Percentiles rank a stretch among this genome's conserved stretches.
Conservation (phyloP, 2,329 filamentous ascomycete species). For the Botryotinia globosa region DNA sequence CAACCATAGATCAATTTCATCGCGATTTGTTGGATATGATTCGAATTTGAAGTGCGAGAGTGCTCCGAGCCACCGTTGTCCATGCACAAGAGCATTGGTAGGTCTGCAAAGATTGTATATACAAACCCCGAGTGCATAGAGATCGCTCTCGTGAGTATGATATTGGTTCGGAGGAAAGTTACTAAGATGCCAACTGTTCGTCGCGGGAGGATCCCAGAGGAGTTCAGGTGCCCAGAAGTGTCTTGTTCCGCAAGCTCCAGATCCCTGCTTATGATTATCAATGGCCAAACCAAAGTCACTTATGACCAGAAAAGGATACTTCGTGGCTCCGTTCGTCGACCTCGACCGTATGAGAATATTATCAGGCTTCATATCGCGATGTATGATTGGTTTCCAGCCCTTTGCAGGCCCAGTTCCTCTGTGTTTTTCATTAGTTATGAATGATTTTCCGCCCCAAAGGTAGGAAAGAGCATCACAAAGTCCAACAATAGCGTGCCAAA, state of each 20-base stretch:
- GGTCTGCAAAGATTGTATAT: conserved; percentile 27
- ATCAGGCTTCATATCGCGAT: conserved; percentile 37
- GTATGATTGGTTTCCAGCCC: conserved; percentile 32
- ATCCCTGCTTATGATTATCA: conserved; percentile 24
- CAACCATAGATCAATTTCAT: not conserved
- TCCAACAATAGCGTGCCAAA: conserved; percentile 35
- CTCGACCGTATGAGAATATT: conserved; percentile 35
- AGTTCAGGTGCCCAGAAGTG: conserved; percentile 32
- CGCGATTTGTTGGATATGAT: not conserved
- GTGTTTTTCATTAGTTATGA: conserved; percentile 18
- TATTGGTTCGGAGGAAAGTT: conserved; percentile 21
- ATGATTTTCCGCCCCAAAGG: conserved; percentile 26
- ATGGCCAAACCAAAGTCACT: conserved; percentile 36
- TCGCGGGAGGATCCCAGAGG: conserved; percentile 27
- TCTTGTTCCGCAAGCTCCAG: conserved; percentile 22
- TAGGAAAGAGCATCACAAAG: conserved; percentile 34
- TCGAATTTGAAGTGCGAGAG: conserved; percentile 10
- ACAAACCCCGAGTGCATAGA: conserved; percentile 31
- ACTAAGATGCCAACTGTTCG: not conserved
- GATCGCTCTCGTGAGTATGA: conserved; percentile 28
- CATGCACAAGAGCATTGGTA: not conserved
- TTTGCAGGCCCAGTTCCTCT: not conserved
- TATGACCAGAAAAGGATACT: conserved; percentile 34
- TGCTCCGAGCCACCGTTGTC: not conserved
- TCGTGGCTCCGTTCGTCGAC: conserved; percentile 24